Evolutionary conservation across 164 flowering plant genomes (phyloP).

Genomic region (Malania oleifera): DNA sequence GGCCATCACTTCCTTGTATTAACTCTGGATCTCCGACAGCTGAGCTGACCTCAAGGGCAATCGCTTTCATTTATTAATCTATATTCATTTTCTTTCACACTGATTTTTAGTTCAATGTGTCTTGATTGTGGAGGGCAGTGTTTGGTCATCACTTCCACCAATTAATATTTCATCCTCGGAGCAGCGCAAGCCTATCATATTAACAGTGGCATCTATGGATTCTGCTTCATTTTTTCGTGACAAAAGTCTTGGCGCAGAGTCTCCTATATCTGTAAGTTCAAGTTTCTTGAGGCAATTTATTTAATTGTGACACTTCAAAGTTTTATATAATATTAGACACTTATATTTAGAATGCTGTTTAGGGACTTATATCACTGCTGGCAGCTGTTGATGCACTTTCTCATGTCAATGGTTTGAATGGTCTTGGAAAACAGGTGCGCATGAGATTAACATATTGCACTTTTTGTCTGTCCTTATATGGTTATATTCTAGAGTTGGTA

Average conservation of each 20-base stretch:
- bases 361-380: conserved; percentile 89
- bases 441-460: neutral
- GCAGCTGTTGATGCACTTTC: conserved; percentile 98
- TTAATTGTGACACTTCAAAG: neutral
- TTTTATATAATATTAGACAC: neutral
- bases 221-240: conserved; percentile 95
- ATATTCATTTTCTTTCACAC: conserved; percentile 1
- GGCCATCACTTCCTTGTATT: too few species aligned
- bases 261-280: conserved; percentile 80
- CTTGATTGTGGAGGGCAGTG: conserved; percentile 85
- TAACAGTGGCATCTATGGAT: conserved; percentile 76
- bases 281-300: conserved; percentile 2
- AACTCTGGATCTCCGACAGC: too few species aligned
- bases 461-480: too few species aligned
- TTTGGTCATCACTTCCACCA: conserved; percentile 93
- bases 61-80: too few species aligned
- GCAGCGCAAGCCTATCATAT: conserved; percentile 50
- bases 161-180: conserved; percentile 46
- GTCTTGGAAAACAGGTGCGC: conserved; percentile 68
- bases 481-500: neutral
- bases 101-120: conserved; percentile 25
- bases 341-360: conserved; percentile 15
- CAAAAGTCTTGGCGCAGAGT: conserved; percentile 88
- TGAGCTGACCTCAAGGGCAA: too few species aligned
- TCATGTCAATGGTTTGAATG: conserved; percentile 45